Base-by-base conservation (phyloP, 2,329 filamentous ascomycete species). In the Pyricularia grisea region DNA sequence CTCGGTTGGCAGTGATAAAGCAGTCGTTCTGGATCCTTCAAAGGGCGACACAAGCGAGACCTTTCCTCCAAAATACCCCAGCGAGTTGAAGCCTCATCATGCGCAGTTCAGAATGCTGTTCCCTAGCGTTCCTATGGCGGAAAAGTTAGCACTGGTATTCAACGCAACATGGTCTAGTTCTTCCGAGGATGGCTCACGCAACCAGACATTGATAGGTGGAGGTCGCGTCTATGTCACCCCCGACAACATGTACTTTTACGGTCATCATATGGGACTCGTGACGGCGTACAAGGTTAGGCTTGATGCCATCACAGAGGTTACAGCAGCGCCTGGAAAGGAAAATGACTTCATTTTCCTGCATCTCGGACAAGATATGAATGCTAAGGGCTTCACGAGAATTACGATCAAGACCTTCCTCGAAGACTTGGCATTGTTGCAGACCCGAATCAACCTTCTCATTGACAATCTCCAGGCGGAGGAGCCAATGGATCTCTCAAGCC, bases 331-430 rank as follows among this genome's bases (percentile, higher is more conserved):
- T 14, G 95, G 95, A 25, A 90, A 90, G 76, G 93, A 97, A 74
- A 97, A 93, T 76, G 95, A 99, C 79, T 97, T 94, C 77, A 86
- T 98, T 33, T 97, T 93, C 77, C 79, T 99, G 58, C 94, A 97
- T 75, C 84, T 88, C 4, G 81, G 82, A 68, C 89, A 90, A 74
- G 85, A 89, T 66, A 82, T 82, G 63, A 85, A 86, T 68, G 86
- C 87, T 70, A 87, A 85, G 63, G 88, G 86, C 14, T 89, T 89
- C 66, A 89, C 89, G 3, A 85, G 92, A 68, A 87, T 98, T 70
- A 94, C 92, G 0, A 88, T 99, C 76, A 98, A 97, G 81, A 92
- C 92, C 0, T 99, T 97, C 81, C 82, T 99, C 28, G 94, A 98
- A 73, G 91, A 95, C 28, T 83, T 97, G 63, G 87, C 88, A 71